phyloP scores from a whole-genome alignment of 192 early-diverging fungal genomes.

The Cetraspora pellucida region DNA sequence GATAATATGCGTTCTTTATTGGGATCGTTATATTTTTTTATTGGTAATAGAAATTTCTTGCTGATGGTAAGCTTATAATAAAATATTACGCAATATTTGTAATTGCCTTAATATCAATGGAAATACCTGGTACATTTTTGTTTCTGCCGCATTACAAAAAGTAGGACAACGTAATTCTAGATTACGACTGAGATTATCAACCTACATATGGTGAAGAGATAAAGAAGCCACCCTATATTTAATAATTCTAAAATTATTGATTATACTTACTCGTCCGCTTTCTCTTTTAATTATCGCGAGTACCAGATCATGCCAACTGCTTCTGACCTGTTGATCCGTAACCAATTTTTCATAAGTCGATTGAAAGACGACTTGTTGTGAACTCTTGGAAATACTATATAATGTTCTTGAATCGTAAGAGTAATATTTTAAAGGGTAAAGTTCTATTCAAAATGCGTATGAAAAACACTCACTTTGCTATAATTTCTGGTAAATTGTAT shows the following conservation, averaged over 20 bases:
- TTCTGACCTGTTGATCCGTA: slow-evolving; percentile 5
- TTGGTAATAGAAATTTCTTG: neutral
- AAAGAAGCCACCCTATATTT: neutral
- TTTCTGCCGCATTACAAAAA: slow-evolving; percentile 30
- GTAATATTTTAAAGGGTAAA: neutral
- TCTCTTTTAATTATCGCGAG: slow-evolving; percentile 31
- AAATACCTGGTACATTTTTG: slow-evolving; percentile 25
- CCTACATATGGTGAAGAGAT: neutral
- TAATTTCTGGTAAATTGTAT: slow-evolving; percentile 27
- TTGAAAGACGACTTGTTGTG: neutral
- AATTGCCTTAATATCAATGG: no score
- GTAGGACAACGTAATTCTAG: slow-evolving; percentile 24
- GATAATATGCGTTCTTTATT: no score
- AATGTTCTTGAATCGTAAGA: neutral
- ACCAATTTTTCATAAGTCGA: slow-evolving; percentile 18
- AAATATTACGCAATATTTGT: neutral
- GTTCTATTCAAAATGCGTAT: neutral
- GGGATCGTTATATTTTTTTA: no score
- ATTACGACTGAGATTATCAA: slow-evolving; percentile 31
- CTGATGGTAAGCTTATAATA: neutral
- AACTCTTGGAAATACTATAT: slow-evolving; percentile 8
- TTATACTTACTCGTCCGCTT: slow-evolving; percentile 15
- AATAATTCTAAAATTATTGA: neutral
- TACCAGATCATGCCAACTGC: slow-evolving; percentile 32
- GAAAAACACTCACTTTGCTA: slow-evolving; percentile 6